Conservation (phyloP, 202 grass and related monocot genomes). For the Saccharum hybrid region DNA sequence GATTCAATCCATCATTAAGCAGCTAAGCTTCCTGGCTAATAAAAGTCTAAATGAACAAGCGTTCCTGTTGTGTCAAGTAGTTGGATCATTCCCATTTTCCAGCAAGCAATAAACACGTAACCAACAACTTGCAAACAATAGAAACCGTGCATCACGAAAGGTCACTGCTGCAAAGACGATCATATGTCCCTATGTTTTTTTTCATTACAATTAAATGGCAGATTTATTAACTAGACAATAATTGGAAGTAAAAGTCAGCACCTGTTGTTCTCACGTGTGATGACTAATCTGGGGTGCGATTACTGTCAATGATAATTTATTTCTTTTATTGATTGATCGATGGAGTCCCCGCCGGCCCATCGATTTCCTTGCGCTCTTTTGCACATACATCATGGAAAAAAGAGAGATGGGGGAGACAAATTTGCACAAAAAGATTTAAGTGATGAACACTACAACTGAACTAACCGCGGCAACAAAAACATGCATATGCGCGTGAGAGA, state of each 20-base stretch:
- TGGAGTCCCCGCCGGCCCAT: constrained; percentile 28
- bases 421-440: constrained; percentile 18
- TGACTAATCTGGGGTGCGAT: constrained; percentile 23
- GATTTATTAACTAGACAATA: constrained; percentile 38
- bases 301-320: constrained; percentile 37
- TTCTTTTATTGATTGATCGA: constrained; percentile 1
- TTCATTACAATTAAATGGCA: not conserved
- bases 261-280: constrained; percentile 50
- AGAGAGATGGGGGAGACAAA: not conserved
- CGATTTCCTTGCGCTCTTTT: constrained; percentile 10
- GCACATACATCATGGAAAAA: not conserved
- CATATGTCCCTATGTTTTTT: not conserved
- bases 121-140: not conserved
- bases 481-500: not conserved
- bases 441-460: constrained; percentile 36
- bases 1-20: too few relatives aligned
- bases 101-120: not conserved
- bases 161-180: not conserved
- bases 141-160: not conserved
- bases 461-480: constrained; percentile 22
- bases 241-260: constrained; percentile 49
- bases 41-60: constrained; percentile 7
- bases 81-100: not conserved
- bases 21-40: not conserved
- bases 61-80: not conserved